These are phyloP conservation scores for Chlamydomonas sphaeroides DNA, from an alignment of 139 green algal species.

Conservation along the genomic window DNA sequence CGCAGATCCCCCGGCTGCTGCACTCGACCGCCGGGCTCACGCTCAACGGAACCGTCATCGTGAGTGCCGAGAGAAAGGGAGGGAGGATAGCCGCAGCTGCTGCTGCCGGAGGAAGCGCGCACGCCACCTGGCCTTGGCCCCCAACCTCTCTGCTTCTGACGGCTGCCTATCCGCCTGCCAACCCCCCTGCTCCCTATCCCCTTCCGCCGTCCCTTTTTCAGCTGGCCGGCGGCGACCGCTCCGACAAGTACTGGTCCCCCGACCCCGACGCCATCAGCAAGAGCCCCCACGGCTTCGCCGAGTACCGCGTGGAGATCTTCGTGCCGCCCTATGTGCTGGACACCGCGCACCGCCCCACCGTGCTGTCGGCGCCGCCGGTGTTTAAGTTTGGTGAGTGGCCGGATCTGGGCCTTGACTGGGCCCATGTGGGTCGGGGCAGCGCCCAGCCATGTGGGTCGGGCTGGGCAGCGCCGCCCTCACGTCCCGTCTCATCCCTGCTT, in stretches of 20 bases:
- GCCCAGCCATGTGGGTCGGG: too few species aligned
- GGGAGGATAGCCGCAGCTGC: too few species aligned
- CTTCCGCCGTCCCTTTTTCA: background rate
- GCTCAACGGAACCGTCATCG: slow-evolving; percentile 42
- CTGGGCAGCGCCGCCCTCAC: too few species aligned
- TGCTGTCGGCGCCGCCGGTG: background rate
- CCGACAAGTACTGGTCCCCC: slow-evolving; percentile 19
- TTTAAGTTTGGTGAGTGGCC: slow-evolving; percentile 11
- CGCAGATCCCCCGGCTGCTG: too few species aligned
- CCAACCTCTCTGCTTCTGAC: background rate
- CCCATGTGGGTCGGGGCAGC: too few species aligned
- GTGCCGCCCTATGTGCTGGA: slow-evolving; percentile 35
- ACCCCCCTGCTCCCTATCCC: too few species aligned
- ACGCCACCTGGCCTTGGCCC: too few species aligned
- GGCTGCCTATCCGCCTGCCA: background rate
- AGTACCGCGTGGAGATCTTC: slow-evolving; percentile 52
- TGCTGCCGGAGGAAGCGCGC: too few species aligned
- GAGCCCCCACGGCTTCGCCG: slow-evolving; percentile 24
- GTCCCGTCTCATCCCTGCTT: too few species aligned
- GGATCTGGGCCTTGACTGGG: too few species aligned
- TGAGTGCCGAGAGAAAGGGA: background rate
- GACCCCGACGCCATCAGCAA: slow-evolving; percentile 5
- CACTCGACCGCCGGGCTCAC: slow-evolving; percentile 51
- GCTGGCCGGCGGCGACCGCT: slow-evolving; percentile 51
- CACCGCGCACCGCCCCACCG: background rate